Evolutionary conservation across 495 filamentous ascomycete species (phyloP), one percentile per base, ranked within the genome.

Genomic region (Hypoxylon lienhwacheense): DNA sequence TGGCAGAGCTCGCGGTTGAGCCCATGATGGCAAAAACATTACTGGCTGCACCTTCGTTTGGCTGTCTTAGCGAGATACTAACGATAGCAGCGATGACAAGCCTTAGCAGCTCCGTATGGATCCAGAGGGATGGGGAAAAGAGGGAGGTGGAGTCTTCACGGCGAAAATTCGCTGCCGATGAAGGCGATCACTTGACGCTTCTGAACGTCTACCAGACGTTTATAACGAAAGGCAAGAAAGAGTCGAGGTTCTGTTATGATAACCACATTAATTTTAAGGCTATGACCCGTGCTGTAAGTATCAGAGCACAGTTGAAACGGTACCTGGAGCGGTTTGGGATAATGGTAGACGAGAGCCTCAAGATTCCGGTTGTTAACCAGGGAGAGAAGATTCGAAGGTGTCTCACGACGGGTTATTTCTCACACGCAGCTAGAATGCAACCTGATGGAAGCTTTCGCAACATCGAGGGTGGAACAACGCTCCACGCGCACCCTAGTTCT

Each of bases 21-120:
- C 95, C 95, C 1, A 97, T 97, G 91, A 91, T 97, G 84, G 88
- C 84, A 10, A 96, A 92, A 68, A 90, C 88, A 5, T 79, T 97
- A 6, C 82, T 97, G 11, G 81, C 83, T n/a, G 88, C 89, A 1
- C 72, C 83, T 1, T 73, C 76, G 11, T 93, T 96, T 69, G 77
- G 77, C 21, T 97, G 91, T 64, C 69, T 91, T 21, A 86, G 84
- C 63, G 91, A 96, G 69, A 87, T 97, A 16, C 75, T 99, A 11
- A 86, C 85, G 5, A 95, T 97, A 60, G 91, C 95, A 20, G 91
- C 93, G 26, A 97, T 99, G 95, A 88, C 89, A 25, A 93, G 85
- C 59, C 77, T 95, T 1, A 86, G 90, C 45, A 87, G 89, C 11
- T 81, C 80, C 14, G 78, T 96, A 20, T 96, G 88, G 86, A 83